Conservation (phyloP, 75 land plant species). For the Selaginella moellendorffii region DNA sequence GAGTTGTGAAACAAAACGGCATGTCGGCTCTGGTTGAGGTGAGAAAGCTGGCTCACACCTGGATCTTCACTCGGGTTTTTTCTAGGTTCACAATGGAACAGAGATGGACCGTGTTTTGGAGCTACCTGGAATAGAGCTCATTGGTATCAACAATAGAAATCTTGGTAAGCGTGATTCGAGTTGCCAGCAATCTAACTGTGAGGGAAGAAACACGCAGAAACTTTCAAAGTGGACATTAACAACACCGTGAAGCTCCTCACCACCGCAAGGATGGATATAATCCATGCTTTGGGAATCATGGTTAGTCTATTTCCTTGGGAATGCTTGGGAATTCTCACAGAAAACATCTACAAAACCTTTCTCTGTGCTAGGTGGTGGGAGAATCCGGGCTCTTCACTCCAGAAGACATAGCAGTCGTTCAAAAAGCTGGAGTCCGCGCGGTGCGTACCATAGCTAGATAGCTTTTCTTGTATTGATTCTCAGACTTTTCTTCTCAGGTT, state of each 20-base stretch:
- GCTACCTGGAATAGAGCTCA: slow-evolving; percentile 60
- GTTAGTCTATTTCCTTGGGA: too few relatives aligned
- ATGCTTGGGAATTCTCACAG: too few relatives aligned
- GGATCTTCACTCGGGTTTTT: background rate
- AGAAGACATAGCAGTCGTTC: slow-evolving; percentile 60
- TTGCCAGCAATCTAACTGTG: background rate
- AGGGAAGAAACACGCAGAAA: slow-evolving; percentile 32
- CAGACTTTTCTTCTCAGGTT: too few relatives aligned
- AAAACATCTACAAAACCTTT: too few relatives aligned
- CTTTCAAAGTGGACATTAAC: slow-evolving; percentile 74
- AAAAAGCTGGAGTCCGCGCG: slow-evolving; percentile 78
- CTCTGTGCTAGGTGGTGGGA: slow-evolving; percentile 85
- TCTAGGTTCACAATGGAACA: slow-evolving; percentile 64
- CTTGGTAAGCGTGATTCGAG: slow-evolving; percentile 74
- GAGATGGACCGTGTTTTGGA: slow-evolving; percentile 87
- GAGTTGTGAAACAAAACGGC: slow-evolving; percentile 66
- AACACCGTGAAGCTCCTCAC: slow-evolving; percentile 77
- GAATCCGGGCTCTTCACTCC: slow-evolving; percentile 79
- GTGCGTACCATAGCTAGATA: too few relatives aligned
- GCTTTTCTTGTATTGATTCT: too few relatives aligned
- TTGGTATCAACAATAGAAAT: slow-evolving; percentile 82
- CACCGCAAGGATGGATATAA: slow-evolving; percentile 42
- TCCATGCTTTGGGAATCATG: slow-evolving; percentile 22
- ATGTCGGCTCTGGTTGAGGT: slow-evolving; percentile 87
- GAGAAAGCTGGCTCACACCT: slow-evolving; percentile 13